Percentiles rank a stretch among this genome's conserved stretches.
phyloP scores from a whole-genome alignment of 371 early-diverging fungal genomes.

The Actinomortierella ambigua region DNA sequence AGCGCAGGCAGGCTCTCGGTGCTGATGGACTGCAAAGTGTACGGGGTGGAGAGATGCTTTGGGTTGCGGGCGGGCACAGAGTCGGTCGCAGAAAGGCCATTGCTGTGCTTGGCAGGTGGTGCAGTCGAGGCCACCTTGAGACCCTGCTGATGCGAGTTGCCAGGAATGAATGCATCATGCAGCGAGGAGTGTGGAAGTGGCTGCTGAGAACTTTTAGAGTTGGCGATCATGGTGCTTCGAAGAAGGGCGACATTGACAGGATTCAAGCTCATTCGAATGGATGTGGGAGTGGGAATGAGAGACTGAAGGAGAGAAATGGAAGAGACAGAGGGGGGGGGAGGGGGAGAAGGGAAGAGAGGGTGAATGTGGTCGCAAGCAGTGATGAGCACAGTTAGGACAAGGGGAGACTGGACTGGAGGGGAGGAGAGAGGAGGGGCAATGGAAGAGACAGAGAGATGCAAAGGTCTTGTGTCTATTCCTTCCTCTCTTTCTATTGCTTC shows the following conservation, averaged over 20 bases:
- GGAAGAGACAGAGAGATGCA: too few relatives aligned
- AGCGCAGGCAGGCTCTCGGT: slow-evolving; percentile 33
- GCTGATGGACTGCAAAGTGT: slow-evolving; percentile 44
- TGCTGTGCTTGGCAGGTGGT: background rate
- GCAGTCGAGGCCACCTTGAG: slow-evolving; percentile 9
- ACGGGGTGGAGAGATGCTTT: slow-evolving; percentile 37
- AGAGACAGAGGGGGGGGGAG: slow-evolving; percentile 4
- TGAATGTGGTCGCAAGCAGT: background rate
- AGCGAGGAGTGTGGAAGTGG: background rate
- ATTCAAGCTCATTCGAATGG: background rate
- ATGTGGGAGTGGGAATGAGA: background rate
- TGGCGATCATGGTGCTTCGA: background rate
- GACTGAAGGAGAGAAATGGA: background rate
- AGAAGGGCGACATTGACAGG: too few relatives aligned
- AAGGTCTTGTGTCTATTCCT: too few relatives aligned
- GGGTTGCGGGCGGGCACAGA: background rate
- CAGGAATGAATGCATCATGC: background rate
- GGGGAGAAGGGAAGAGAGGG: background rate
- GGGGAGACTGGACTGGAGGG: too few relatives aligned
- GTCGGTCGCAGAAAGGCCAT: too few relatives aligned
- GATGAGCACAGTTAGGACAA: too few relatives aligned
- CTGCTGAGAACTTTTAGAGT: background rate
- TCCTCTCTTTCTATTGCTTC: too few relatives aligned
- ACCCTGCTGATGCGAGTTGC: slow-evolving; percentile 2
- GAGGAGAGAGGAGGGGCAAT: too few relatives aligned